These are phyloP conservation scores for Termitomyces sp. DNA, from an alignment of 768 basidiomycete species.

Conservation along the genomic window DNA sequence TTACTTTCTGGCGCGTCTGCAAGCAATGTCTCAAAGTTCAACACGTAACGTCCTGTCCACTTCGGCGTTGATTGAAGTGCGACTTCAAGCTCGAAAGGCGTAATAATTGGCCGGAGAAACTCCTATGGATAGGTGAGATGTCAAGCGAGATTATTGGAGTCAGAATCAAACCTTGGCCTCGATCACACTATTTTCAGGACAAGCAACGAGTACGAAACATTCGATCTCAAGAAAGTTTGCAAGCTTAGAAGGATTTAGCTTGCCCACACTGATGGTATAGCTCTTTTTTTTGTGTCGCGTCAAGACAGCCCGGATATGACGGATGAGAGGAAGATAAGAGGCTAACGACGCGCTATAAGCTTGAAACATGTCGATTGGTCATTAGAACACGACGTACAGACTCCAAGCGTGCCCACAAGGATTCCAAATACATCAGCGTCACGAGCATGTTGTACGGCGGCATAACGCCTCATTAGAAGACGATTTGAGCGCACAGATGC, in stretches of 20 bases:
- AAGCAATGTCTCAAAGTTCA: constrained; percentile 68
- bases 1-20: constrained; percentile 18
- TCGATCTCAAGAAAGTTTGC: constrained; percentile 97
- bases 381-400: constrained; percentile 45
- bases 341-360: constrained; percentile 35
- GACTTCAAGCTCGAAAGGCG: constrained; percentile 85
- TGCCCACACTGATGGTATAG: constrained; percentile 94
- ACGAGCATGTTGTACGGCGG: constrained; percentile 78
- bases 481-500: constrained; percentile 72
- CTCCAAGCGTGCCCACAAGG: constrained; percentile 89
- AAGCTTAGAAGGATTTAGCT: constrained; percentile 90
- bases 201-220: constrained; percentile 92
- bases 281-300: constrained; percentile 72
- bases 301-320: constrained; percentile 71
- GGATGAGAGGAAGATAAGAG: constrained; percentile 82
- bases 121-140: constrained; percentile 44
- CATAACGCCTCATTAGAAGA: constrained; percentile 87
- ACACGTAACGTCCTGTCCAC: constrained; percentile 76
- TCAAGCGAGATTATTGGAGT: neutral
- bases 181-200: constrained; percentile 85
- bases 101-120: constrained; percentile 86
- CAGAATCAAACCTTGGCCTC: constrained; percentile 53
- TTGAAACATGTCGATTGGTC: neutral
- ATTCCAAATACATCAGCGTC: constrained; percentile 95
- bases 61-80: constrained; percentile 65